Percentiles rank a stretch among this genome's conserved stretches.
These are phyloP conservation scores for Nigrospora osmanthi DNA, from an alignment of 2,329 filamentous ascomycete genomes.

Conservation along the genomic window DNA sequence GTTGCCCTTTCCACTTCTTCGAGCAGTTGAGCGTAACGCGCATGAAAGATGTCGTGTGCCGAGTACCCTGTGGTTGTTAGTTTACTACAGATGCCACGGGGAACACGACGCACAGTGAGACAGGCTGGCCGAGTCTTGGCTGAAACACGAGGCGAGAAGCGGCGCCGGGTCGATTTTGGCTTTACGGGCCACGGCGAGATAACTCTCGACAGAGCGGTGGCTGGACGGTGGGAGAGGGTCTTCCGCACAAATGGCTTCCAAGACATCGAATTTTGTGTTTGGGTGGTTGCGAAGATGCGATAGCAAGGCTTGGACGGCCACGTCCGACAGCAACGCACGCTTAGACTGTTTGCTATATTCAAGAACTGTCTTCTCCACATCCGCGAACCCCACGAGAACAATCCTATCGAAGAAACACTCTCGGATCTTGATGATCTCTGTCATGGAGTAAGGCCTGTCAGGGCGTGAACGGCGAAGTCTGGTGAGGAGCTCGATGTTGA, in stretches of 20 bases:
- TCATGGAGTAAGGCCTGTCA: neutral
- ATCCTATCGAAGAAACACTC: neutral
- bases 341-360: too few species aligned
- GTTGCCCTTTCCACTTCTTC: neutral
- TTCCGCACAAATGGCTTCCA: neutral
- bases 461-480: neutral
- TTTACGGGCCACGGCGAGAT: neutral
- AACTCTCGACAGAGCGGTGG: neutral
- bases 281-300: too few species aligned
- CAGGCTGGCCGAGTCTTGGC: neutral
- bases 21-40: neutral
- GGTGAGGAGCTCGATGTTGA: neutral
- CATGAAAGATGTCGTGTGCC: neutral
- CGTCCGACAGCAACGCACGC: too few species aligned
- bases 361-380: too few species aligned
- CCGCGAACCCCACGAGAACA: too few species aligned
- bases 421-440: neutral
- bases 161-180: neutral
- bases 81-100: neutral
- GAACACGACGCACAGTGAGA: neutral
- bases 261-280: too few species aligned
- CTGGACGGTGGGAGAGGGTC: neutral
- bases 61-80: neutral
- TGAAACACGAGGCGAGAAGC: neutral
- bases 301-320: too few species aligned